Percentiles rank a stretch among this genome's conserved stretches.
Evolutionary conservation across 225 moss, liverwort and hornwort genomes (phyloP).

Genomic region (Pleurozium schreberi): DNA sequence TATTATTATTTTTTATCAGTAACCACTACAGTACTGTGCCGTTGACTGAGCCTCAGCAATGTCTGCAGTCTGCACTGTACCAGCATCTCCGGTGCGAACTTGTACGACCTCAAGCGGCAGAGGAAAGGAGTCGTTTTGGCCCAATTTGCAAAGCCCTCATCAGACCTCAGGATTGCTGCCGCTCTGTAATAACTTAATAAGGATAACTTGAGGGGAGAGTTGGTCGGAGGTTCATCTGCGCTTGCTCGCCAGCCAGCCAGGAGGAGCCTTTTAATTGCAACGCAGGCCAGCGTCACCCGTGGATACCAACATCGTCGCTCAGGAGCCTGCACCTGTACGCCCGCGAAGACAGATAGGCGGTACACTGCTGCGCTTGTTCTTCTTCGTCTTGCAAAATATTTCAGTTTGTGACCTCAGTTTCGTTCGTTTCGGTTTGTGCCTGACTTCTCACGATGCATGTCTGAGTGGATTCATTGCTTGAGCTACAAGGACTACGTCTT

Average conservation of each 20-base stretch:
- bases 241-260: background rate
- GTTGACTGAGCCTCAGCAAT: too few relatives aligned
- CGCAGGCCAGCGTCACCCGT: background rate
- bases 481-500: background rate
- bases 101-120: too few relatives aligned
- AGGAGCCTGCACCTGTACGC: background rate
- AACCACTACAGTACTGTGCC: too few relatives aligned
- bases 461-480: background rate
- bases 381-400: background rate
- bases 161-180: background rate
- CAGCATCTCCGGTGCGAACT: too few relatives aligned
- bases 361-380: background rate
- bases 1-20: too few relatives aligned
- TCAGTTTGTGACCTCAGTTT: background rate
- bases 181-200: too few relatives aligned
- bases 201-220: background rate
- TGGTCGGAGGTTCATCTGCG: background rate
- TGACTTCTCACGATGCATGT: background rate
- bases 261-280: background rate
- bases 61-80: too few relatives aligned
- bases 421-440: background rate
- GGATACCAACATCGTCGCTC: background rate
- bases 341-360: background rate
- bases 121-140: background rate
- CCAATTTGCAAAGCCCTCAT: background rate